A percentile compares a stretch with the other conserved stretches of the same genome.
These are phyloP conservation scores for Paramecium bursaria DNA, from an alignment of 73 alveolate genomes.

Conservation along the genomic window DNA sequence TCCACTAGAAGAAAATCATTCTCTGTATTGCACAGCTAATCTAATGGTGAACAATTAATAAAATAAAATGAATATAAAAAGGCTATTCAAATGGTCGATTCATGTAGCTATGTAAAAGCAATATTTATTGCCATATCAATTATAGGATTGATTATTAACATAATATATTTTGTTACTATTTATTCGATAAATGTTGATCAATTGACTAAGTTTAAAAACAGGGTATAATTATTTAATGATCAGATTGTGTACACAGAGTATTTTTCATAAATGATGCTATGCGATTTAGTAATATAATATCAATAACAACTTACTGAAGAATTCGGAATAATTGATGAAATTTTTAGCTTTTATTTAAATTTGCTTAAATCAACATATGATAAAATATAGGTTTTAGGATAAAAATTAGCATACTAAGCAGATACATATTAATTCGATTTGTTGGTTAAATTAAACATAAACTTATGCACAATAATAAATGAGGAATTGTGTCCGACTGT, in stretches of 20 bases:
- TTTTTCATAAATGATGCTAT: constrained; percentile 24
- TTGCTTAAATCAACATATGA: background rate
- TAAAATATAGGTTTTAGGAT: background rate
- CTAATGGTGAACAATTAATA: too few species aligned
- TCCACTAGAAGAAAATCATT: background rate
- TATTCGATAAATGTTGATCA: background rate
- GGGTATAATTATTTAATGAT: background rate
- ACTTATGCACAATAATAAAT: constrained; percentile 2
- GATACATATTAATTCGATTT: constrained; percentile 13
- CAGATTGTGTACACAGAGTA: constrained; percentile 13
- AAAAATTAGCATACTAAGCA: background rate
- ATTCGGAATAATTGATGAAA: background rate
- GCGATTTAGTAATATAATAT: background rate
- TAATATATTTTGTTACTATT: background rate
- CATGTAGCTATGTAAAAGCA: background rate
- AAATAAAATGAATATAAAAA: constrained; percentile 28
- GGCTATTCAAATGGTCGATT: background rate
- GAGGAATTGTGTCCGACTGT: constrained; percentile 5
- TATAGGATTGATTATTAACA: background rate
- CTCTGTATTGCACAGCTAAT: background rate
- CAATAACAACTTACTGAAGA: background rate
- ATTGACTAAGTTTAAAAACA: background rate
- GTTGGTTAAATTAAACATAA: background rate
- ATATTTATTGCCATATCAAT: constrained; percentile 7
- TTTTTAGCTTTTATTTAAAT: background rate